Percentiles rank a stretch among this genome's conserved stretches.
Evolutionary conservation across 2,329 filamentous ascomycete species (phyloP).

Genomic region (Nemania sp.): DNA sequence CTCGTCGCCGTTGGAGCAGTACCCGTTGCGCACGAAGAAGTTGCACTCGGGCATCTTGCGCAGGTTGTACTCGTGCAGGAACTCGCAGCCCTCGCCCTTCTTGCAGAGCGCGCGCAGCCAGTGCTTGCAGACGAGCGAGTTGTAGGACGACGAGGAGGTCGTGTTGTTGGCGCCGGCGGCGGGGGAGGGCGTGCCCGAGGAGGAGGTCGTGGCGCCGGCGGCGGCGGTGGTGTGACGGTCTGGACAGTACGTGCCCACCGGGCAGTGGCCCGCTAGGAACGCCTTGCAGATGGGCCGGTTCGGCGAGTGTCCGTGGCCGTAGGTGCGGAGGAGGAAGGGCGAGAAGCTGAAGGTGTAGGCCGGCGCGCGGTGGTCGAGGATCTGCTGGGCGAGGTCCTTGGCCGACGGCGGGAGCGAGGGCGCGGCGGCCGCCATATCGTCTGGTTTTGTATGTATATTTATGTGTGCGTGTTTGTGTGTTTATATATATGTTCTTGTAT

Average conservation of each 20-base stretch:
- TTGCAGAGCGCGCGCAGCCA: slow-evolving; percentile 97
- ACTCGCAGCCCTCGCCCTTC: slow-evolving; percentile 96
- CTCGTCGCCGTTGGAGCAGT: slow-evolving; percentile 96
- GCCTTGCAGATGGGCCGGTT: slow-evolving; percentile 83
- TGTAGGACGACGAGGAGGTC: slow-evolving; percentile 57
- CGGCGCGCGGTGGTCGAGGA: slow-evolving; percentile 61
- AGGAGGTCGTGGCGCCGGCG: not conserved
- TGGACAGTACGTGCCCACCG: slow-evolving; percentile 79
- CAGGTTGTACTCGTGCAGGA: slow-evolving; percentile 97
- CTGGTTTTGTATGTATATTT: no score
- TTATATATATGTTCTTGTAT: no score
- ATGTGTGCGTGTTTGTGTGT: no score
- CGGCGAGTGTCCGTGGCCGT: slow-evolving; percentile 80
- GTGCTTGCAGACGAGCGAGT: slow-evolving; percentile 95
- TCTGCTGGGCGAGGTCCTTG: slow-evolving; percentile 46
- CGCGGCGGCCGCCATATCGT: slow-evolving; percentile 29
- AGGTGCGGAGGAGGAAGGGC: slow-evolving; percentile 80
- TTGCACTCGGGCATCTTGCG: slow-evolving; percentile 98
- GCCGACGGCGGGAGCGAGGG: slow-evolving; percentile 37
- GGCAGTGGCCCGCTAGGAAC: slow-evolving; percentile 84
- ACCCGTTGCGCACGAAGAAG: slow-evolving; percentile 90
- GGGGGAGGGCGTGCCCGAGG: not conserved
- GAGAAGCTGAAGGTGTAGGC: slow-evolving; percentile 80
- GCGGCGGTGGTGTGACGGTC: slow-evolving; percentile 67
- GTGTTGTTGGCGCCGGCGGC: slow-evolving; percentile 30